These are phyloP conservation scores for Neofusicoccum laricinum DNA, from an alignment of 2,329 filamentous ascomycete genomes.

Conservation along the genomic window DNA sequence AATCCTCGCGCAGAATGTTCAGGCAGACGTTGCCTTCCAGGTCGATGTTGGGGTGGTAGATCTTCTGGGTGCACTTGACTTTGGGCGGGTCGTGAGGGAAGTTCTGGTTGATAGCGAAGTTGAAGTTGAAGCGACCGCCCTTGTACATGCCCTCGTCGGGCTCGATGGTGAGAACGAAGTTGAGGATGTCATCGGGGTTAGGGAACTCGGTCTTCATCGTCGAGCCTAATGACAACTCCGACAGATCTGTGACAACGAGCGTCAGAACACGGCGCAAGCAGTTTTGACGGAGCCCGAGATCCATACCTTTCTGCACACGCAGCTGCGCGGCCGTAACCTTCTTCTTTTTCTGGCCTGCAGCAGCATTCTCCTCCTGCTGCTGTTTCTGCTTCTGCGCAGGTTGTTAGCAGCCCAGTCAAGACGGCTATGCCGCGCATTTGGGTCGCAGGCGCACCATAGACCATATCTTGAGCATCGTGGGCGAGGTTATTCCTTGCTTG, in stretches of 20 bases:
- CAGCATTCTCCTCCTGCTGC: slow-evolving; percentile 90
- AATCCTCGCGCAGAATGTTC: slow-evolving; percentile 96
- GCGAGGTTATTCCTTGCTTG: background rate
- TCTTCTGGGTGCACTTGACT: slow-evolving; percentile 95
- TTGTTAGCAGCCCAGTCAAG: slow-evolving; percentile 24
- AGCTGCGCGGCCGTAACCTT: slow-evolving; percentile 96
- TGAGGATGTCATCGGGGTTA: slow-evolving; percentile 80
- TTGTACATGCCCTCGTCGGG: slow-evolving; percentile 90
- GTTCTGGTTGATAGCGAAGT: slow-evolving; percentile 87
- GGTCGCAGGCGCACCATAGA: slow-evolving; percentile 70
- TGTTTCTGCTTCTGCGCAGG: slow-evolving; percentile 73
- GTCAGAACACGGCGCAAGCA: background rate
- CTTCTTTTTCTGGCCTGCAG: slow-evolving; percentile 85
- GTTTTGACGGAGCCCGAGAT: background rate
- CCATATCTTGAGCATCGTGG: slow-evolving; percentile 97
- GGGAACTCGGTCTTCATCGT: slow-evolving; percentile 82
- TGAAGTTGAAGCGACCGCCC: slow-evolving; percentile 81
- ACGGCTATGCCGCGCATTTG: background rate
- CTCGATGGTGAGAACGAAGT: slow-evolving; percentile 77
- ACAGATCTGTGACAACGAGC: slow-evolving; percentile 59
- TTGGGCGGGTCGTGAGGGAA: slow-evolving; percentile 98
- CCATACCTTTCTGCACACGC: slow-evolving; percentile 87
- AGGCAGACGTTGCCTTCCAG: slow-evolving; percentile 96
- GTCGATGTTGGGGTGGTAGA: slow-evolving; percentile 99
- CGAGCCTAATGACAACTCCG: slow-evolving; percentile 72